Conservation (phyloP, 306 rosid genomes). For the Lablab purpureus region DNA sequence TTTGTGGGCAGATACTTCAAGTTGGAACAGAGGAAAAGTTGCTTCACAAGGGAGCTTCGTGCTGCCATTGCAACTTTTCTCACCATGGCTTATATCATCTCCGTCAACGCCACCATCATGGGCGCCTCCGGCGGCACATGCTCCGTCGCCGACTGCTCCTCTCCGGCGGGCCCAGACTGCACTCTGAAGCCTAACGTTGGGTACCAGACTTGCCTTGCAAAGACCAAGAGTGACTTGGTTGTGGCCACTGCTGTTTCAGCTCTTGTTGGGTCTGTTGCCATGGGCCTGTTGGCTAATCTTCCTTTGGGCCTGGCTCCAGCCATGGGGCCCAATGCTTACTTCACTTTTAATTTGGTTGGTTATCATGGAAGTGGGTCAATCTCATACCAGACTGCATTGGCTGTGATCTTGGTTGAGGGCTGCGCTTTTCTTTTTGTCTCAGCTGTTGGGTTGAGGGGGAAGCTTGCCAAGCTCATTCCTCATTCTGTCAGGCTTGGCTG, state of each 20-base stretch:
- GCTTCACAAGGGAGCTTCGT: constrained; percentile 74
- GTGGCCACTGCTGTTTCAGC: constrained; percentile 82
- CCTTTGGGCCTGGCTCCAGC: constrained; percentile 93
- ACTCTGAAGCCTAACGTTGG: constrained; percentile 63
- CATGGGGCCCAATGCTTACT: constrained; percentile 92
- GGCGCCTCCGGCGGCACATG: constrained; percentile 83
- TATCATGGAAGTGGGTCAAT: constrained; percentile 80
- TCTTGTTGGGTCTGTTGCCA: constrained; percentile 71
- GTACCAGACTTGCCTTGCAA: constrained; percentile 70
- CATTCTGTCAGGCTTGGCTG: constrained; percentile 71
- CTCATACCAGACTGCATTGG: constrained; percentile 73
- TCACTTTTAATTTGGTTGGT: constrained; percentile 85
- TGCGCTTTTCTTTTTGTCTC: constrained; percentile 66
- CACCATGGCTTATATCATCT: constrained; percentile 96
- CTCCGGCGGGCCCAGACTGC: constrained; percentile 61
- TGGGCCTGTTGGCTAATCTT: constrained; percentile 85
- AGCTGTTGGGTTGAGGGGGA: constrained; percentile 79
- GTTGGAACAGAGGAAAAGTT: constrained; percentile 69
- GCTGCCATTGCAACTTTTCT: constrained; percentile 90
- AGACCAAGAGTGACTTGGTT: constrained; percentile 74
- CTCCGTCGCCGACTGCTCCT: constrained; percentile 67
- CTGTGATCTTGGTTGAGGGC: constrained; percentile 73
- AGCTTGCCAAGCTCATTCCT: constrained; percentile 83
- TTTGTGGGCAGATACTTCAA: constrained; percentile 75
- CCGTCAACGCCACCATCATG: constrained; percentile 89